Evolutionary conservation across 2,329 filamentous ascomycete genomes (phyloP).

Genomic region (Calonectria fujianensis): DNA sequence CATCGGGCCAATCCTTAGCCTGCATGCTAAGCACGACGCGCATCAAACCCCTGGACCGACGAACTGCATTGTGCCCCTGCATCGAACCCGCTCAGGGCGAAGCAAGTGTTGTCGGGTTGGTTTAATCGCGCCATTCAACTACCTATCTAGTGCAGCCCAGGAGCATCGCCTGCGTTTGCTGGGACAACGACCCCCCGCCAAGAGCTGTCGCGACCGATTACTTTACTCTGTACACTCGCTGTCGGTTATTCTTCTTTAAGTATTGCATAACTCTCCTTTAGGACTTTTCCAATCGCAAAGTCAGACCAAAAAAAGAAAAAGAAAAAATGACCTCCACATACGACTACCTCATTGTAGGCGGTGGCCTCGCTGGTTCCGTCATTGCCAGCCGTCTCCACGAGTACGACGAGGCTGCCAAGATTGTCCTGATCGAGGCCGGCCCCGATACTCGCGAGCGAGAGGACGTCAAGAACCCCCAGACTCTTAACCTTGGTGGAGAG

Average conservation of each 20-base stretch:
- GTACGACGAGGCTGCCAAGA: constrained; percentile 49
- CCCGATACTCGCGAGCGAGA: constrained; percentile 49
- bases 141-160: background rate
- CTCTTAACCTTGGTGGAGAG: constrained; percentile 55
- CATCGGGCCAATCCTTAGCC: constrained; percentile 5
- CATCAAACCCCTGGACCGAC: constrained; percentile 1
- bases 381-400: constrained; percentile 57
- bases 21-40: constrained; percentile 20
- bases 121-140: constrained; percentile 18
- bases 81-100: constrained; percentile 2
- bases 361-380: constrained; percentile 59
- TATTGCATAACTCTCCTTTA: constrained; percentile 33
- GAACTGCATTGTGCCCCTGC: constrained; percentile 1
- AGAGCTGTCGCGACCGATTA: constrained; percentile 21
- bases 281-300: constrained; percentile 4
- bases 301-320: background rate
- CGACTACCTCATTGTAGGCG: constrained; percentile 58
- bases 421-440: constrained; percentile 64
- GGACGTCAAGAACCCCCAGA: constrained; percentile 48
- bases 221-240: constrained; percentile 24
- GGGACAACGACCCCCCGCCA: constrained; percentile 21
- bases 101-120: background rate
- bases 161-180: constrained; percentile 1
- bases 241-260: background rate
- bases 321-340: constrained; percentile 36